Base-by-base conservation (phyloP, 345 rosid genomes). In the Bretschneidera sinensis region DNA sequence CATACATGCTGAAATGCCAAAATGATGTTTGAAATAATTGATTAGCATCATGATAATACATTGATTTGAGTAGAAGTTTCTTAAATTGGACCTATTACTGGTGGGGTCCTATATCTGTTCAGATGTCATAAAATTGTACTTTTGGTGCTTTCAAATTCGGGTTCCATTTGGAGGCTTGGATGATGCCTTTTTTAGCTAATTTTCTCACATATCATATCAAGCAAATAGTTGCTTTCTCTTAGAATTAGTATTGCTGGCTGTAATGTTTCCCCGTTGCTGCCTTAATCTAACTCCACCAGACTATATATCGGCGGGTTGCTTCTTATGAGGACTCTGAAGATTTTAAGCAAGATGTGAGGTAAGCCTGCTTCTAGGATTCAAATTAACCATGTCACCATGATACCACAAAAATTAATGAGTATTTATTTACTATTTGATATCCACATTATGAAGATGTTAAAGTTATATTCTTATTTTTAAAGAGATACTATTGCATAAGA, bases 291-390 rank as follows among this genome's bases (percentile, higher is more conserved):
- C 54, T 67, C 51, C 28, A 53, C 73, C 84, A 89, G 97, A 87
- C 87, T 34, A 74, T 89, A 61, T 87, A 77, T 71, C 66, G 66
- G 64, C 82, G 97, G 59, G 69, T 83, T 63, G 76, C 90, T 62
- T 76, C 94, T 6, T 89, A 92, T 16, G 66, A 85, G 68, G 69
- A 63, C 63, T 57, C 84, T 0, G 87, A 89, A 70, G 98, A 81
- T 67, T 78, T 92, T 67, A 76, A 55, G 65, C 63, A 79, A 81
- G 98, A 92, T 65, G 62, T 84, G 64, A 83, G 97, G 98, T 92
- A 89, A 62, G 63, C 20, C 61, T 21, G 23, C 51, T 33, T 13
- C 58, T 39, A 2, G 33, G 33, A 28, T 28, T 28, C 33, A 28
- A 8, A 2, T 28, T 28, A 28, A 28, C 33, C 33, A 28, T 28